These are phyloP conservation scores for Sporobolomyces phaffii DNA, from an alignment of 768 basidiomycete species.

Conservation along the genomic window DNA sequence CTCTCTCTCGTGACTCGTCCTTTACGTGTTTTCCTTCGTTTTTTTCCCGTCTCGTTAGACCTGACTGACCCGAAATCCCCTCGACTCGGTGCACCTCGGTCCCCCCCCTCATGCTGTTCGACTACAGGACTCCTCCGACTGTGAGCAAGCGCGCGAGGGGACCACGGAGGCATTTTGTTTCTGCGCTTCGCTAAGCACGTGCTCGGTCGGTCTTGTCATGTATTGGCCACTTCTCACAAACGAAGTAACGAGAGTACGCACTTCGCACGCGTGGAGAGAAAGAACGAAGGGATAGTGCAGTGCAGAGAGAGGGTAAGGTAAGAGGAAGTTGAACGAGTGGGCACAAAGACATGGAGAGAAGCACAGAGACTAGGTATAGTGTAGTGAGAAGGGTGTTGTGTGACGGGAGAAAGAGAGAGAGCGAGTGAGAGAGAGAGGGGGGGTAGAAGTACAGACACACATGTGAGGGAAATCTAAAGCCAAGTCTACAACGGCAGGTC, in stretches of 20 bases:
- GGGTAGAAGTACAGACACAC: background rate
- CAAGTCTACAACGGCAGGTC: background rate
- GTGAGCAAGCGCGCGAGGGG: background rate
- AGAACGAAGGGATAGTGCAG: background rate
- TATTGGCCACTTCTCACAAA: too few relatives aligned
- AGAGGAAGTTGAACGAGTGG: background rate
- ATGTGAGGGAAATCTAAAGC: too few relatives aligned
- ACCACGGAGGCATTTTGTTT: slow-evolving; percentile 4
- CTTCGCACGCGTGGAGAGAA: too few relatives aligned
- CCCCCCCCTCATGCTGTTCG: too few relatives aligned
- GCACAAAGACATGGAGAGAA: background rate
- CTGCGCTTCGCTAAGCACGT: slow-evolving; percentile 10
- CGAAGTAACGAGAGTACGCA: too few relatives aligned
- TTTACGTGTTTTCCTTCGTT: background rate
- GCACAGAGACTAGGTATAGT: background rate
- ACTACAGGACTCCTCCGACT: slow-evolving; percentile 16
- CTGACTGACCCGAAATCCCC: too few relatives aligned
- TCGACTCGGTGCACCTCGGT: too few relatives aligned
- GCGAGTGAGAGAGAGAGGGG: background rate
- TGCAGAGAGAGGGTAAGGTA: background rate
- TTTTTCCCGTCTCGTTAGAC: too few relatives aligned
- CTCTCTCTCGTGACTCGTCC: background rate
- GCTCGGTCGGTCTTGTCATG: too few relatives aligned
- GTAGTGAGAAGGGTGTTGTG: background rate
- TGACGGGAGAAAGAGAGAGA: too few relatives aligned